Conservation (phyloP, 108 stramenopile species). For the Cyclotella baltica region DNA sequence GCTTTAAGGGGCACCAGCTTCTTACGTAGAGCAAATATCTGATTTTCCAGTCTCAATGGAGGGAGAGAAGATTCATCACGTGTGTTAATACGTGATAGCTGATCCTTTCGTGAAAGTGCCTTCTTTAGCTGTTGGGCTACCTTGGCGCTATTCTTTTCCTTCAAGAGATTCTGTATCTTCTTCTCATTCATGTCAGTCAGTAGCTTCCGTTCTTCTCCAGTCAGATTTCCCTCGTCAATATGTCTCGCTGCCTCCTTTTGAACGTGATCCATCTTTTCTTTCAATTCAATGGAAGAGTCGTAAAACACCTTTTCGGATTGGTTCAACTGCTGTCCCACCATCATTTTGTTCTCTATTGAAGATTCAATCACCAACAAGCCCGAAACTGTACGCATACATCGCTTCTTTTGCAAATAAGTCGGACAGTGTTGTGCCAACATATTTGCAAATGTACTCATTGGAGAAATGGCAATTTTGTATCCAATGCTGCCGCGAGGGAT, state of each 20-base stretch:
- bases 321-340: slow-evolving; percentile 72
- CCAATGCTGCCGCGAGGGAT: slow-evolving; percentile 31
- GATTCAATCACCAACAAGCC: slow-evolving; percentile 45
- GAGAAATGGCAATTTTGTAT: slow-evolving; percentile 68
- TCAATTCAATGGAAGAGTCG: slow-evolving; percentile 69
- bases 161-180: slow-evolving; percentile 51
- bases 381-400: slow-evolving; percentile 63
- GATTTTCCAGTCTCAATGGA: slow-evolving; percentile 65
- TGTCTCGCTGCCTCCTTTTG: slow-evolving; percentile 71
- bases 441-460: slow-evolving; percentile 74
- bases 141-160: slow-evolving; percentile 65
- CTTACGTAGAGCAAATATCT: slow-evolving; percentile 64
- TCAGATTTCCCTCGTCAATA: slow-evolving; percentile 76
- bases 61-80: slow-evolving; percentile 34
- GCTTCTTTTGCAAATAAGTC: slow-evolving; percentile 90
- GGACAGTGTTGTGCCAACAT: slow-evolving; percentile 69
- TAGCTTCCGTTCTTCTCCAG: slow-evolving; percentile 60
- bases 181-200: slow-evolving; percentile 74
- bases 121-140: slow-evolving; percentile 71
- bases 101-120: slow-evolving; percentile 64
- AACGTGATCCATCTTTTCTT: slow-evolving; percentile 67
- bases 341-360: slow-evolving; percentile 80
- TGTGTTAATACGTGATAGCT: slow-evolving; percentile 35
- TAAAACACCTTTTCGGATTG: slow-evolving; percentile 88
- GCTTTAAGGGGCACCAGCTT: slow-evolving; percentile 70